Conservation (phyloP, 768 basidiomycete species). For the Podaxis pistillaris region DNA sequence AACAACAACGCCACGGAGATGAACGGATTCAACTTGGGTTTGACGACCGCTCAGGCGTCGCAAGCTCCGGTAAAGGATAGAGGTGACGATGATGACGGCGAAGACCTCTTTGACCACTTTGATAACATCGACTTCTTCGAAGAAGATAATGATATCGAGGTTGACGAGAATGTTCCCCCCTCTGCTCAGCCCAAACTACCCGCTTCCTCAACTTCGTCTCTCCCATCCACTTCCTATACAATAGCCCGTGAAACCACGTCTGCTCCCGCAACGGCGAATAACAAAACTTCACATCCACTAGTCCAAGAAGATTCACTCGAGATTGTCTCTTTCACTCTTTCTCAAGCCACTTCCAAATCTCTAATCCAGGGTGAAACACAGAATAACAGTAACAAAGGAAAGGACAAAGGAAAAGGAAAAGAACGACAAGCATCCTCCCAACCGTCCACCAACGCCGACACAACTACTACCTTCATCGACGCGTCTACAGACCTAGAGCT, state of each 20-base stretch:
- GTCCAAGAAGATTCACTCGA: conserved; percentile 6
- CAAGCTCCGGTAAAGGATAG: neutral
- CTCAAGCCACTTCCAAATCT: neutral
- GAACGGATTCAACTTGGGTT: neutral
- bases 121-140: conserved; percentile 8
- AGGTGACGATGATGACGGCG: neutral
- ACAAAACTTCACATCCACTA: neutral
- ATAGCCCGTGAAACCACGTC: too few relatives aligned
- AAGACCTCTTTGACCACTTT: conserved; percentile 12
- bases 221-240: neutral
- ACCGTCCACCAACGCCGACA: neutral
- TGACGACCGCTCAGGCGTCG: conserved; percentile 12
- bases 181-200: neutral
- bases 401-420: conserved; percentile 6
- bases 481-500: neutral
- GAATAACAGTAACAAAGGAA: neutral
- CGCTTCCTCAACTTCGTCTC: neutral
- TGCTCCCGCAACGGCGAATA: neutral
- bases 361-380: neutral
- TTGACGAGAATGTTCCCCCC: conserved; percentile 10
- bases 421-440: neutral
- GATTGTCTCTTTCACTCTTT: conserved; percentile 16
- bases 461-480: neutral
- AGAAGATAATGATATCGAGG: neutral
- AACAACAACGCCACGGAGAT: conserved; percentile 6